Base-by-base conservation (phyloP, 1,284 basidiomycete species). In the Ceratobasidium sp. region DNA sequence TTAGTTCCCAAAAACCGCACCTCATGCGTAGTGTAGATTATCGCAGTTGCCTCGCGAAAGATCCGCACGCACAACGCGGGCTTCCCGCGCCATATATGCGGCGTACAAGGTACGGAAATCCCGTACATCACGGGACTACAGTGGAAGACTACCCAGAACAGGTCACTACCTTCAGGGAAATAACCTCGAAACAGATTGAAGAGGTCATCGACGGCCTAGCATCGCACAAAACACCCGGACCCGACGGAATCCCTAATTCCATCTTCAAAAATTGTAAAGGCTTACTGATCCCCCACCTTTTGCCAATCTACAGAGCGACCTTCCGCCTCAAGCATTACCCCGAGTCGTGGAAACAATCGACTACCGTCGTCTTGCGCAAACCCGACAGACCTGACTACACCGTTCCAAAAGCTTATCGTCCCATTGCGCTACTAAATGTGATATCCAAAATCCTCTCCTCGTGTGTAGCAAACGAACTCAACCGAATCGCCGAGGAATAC, bases 211-310 rank as follows among this genome's bases (percentile, higher is more conserved):
- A 43, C 18, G 30, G 57, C 8, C 62, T 77, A 0, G 50, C 57
- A 44, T 74, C 74, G 9, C 63, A 54, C 73, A 85, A 85, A 57
- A 84, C 81, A 0, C 78, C 81, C 0, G 80, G 82, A 0, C 80
- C 80, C 0, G 81, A 82, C 49, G 78, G 78, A 0, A 78, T 82
- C 6, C 79, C 82, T 0, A 85, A 85, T 70, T 75, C 78, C 9
- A 80, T 84, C 0, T 77, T 81, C 59, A 79, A 70, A 14, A 43
- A 80, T 1, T 79, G 76, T 43, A 49, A 58, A 0, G 77, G 80
- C 16, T 18, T 78, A 0, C 76, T 85, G 0, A 54, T 79, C 1
- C 77, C 77, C 77, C 1, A 77, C 82, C 41, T 28, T 32, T 0
- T 74, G 80, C 0, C 35, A 75, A 0, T 66, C 74, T 57, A 38